These are phyloP conservation scores for Phytophthora pistaciae DNA, from an alignment of 352 stramenopile species.

Conservation along the genomic window DNA sequence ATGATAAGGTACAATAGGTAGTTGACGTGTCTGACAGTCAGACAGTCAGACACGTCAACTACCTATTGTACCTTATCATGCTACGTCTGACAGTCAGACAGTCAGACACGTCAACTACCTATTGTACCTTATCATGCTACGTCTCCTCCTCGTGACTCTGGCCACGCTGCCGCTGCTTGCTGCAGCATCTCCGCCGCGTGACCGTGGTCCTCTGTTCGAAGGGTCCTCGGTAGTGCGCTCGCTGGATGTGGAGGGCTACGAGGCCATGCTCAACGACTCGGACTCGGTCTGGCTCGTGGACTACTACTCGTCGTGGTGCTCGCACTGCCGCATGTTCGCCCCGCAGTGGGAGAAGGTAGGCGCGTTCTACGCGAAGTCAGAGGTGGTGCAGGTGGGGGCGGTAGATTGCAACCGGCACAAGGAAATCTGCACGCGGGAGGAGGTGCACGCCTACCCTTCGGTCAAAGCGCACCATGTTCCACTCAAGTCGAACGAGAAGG, in stretches of 20 bases:
- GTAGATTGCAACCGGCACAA: constrained; percentile 72
- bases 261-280: constrained; percentile 48
- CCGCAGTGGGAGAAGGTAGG: constrained; percentile 74
- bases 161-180: not conserved
- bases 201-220: constrained; percentile 61
- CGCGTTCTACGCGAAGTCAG: constrained; percentile 57
- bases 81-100: no score
- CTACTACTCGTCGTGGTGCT: constrained; percentile 84
- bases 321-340: constrained; percentile 76
- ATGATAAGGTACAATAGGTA: no score
- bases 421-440: constrained; percentile 53
- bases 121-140: constrained; percentile 4
- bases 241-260: constrained; percentile 47
- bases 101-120: not conserved
- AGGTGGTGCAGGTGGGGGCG: constrained; percentile 59
- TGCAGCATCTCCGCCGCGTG: constrained; percentile 16
- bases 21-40: no score
- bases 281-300: constrained; percentile 73
- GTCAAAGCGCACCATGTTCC: constrained; percentile 74
- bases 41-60: not conserved
- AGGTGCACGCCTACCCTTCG: constrained; percentile 64
- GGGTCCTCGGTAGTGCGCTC: constrained; percentile 51
- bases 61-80: no score
- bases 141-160: constrained; percentile 9
- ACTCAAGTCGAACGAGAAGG: constrained; percentile 32